phyloP scores from a whole-genome alignment of 345 rosid species.

The Crucihimalaya himalaica region DNA sequence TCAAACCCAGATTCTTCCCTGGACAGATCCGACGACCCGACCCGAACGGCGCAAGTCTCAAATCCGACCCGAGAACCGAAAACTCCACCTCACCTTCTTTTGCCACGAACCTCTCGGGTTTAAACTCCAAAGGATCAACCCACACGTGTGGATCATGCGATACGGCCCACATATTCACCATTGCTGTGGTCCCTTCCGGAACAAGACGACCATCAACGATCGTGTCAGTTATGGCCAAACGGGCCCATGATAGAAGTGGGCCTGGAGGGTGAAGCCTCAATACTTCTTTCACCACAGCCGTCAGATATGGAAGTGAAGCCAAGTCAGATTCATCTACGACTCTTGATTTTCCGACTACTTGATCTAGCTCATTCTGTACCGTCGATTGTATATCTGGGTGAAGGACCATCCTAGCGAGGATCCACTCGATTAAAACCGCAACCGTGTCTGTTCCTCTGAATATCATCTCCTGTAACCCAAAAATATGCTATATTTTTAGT shows the following conservation, averaged over 20 bases:
- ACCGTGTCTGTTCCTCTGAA: constrained; percentile 90
- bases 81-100: constrained; percentile 52
- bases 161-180: constrained; percentile 99
- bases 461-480: constrained; percentile 69
- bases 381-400: constrained; percentile 64
- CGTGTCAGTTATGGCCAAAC: constrained; percentile 74
- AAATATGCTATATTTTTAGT: not conserved
- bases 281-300: constrained; percentile 77
- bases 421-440: constrained; percentile 90
- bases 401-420: constrained; percentile 74
- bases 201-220: constrained; percentile 71
- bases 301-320: constrained; percentile 51
- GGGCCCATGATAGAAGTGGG: constrained; percentile 91
- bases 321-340: constrained; percentile 60
- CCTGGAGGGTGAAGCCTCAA: constrained; percentile 95
- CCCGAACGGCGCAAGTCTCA: constrained; percentile 85
- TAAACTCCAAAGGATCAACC: constrained; percentile 66
- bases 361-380: constrained; percentile 74
- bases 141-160: constrained; percentile 72
- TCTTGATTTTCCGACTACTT: constrained; percentile 59
- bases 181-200: constrained; percentile 87
- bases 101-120: constrained; percentile 63
- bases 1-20: constrained; percentile 66
- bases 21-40: constrained; percentile 87
- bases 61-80: constrained; percentile 80